A percentile compares a stretch with the other conserved stretches of the same genome.
Evolutionary conservation across 2,329 filamentous ascomycete species (phyloP).

Genomic region (Xylariaceae sp.): DNA sequence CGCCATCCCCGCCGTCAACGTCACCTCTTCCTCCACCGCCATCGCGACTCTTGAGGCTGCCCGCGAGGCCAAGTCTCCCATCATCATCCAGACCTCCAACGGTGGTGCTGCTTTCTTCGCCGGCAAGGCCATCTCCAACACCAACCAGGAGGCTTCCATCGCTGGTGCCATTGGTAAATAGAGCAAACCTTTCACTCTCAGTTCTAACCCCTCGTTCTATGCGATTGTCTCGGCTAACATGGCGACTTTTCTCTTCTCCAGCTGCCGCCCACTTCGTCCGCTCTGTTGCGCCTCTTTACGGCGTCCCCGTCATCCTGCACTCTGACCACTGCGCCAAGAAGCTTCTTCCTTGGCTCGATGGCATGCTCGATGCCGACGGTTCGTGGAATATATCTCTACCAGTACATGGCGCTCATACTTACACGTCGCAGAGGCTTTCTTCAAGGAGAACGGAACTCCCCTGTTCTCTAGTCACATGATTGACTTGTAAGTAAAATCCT

Average conservation of each 20-base stretch:
- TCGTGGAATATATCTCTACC: background rate
- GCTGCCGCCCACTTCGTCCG: conserved; percentile 93
- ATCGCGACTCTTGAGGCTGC: conserved; percentile 91
- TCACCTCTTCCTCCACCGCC: conserved; percentile 84
- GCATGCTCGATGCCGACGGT: conserved; percentile 51
- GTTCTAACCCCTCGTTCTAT: background rate
- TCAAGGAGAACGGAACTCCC: conserved; percentile 87
- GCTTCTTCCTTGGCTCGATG: conserved; percentile 95
- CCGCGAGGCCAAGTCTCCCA: conserved; percentile 81
- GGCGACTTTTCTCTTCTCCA: background rate
- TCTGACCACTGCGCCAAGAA: conserved; percentile 99
- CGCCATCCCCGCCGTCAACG: conserved; percentile 87
- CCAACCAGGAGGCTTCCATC: conserved; percentile 80
- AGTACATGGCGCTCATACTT: conserved; percentile 35
- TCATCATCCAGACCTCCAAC: conserved; percentile 90
- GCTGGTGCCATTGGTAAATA: conserved; percentile 61
- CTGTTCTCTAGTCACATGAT: conserved; percentile 99
- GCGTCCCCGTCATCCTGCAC: conserved; percentile 86
- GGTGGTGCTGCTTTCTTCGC: conserved; percentile 91
- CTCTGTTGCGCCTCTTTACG: conserved; percentile 78
- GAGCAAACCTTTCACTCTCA: background rate
- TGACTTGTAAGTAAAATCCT: conserved; percentile 56
- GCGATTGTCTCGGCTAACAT: conserved; percentile 6
- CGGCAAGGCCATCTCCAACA: conserved; percentile 81
- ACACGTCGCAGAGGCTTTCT: conserved; percentile 64